Evolutionary conservation across 495 filamentous ascomycete genomes (phyloP), one percentile per base, ranked within the genome.

Genomic region (Mytilinidion resinicola): DNA sequence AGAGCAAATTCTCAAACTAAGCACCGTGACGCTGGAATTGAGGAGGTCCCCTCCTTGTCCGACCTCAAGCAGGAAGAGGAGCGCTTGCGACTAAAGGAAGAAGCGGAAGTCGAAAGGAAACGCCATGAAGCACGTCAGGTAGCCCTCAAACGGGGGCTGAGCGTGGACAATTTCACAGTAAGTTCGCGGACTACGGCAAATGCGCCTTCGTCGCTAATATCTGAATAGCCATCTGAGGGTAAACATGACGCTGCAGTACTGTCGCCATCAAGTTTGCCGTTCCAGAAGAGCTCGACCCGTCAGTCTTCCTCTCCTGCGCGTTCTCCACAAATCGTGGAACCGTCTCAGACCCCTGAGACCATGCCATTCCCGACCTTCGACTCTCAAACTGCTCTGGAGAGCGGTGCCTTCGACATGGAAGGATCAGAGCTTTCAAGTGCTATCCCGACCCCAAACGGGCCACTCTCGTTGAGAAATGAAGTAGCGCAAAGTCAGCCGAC

Each of bases 51-150:
- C 4, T 86, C 88, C 3, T 75, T 96, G 21, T 79, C 79, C 11
- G 87, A 93, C 61, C 66, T 96, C 21, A 83, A 86, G 63, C 76
- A 78, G 47, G 90, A 96, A 69, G 91, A 97, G 60, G 82, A 88
- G 42, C 78, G 74, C 20, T 73, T 83, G 0, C 80, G 78, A 59
- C 68, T 73, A 38, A 79, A 90, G 69, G 90, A 96, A 65, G 84
- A 91, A 59, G 76, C 77, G 20, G 80, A 85, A 48, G 74, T 95
- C 44, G 78, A 85, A 68, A 78, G 78, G 53, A 88, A 84, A 68
- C 78, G 91, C 47, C 70, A 81, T 54, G 88, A 85, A 30, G 92
- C 92, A 1, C 80, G 80, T 20, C 79, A 81, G 56, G 63, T 96
- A 55, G 92, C 93, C 12, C 62, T 81, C 17, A 78, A 83, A 57